Evolutionary conservation across 345 rosid species (phyloP), one percentile per base, ranked within the genome.

Genomic region (Pistacia atlantica): DNA sequence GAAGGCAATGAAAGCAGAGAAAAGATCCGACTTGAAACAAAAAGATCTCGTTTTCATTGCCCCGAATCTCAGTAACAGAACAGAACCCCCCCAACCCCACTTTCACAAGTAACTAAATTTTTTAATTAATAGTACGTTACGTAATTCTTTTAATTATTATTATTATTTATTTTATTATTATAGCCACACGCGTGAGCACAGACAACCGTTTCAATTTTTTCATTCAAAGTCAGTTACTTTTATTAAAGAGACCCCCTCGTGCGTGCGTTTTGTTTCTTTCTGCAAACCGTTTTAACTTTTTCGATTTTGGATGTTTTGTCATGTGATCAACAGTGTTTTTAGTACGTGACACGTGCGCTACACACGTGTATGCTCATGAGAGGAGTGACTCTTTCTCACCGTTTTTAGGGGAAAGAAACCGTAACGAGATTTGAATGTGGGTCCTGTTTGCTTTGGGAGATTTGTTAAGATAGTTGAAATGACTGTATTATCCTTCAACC

Each of bases 21-120:
- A 49, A 65, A 46, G 28, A 16, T 33, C 48, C 22, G 62, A 70
- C 56, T 57, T 57, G 72, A 63, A 6, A 11, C 67, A 37, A 69
- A 64, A 72, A 52, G 73, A 79, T 75, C 71, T 75, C 66, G 79
- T 72, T 81, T 81, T 79, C 56, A 61, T 49, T 77, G 82, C 79
- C 80, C 85, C 72, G 75, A 81, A 79, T 79, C 85, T 81, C 59
- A 55, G 82, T 69, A 71, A 78, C 86, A 72, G 79, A 69, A 12
- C n/a, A 25, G 25, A 25, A 25, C 25, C 25, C 25, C 18, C 17
- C 17, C 20, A 54, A 69, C 17, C 55, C 55, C 55, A 51, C 55
- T 14, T 11, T 51, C 18, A 4, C 7, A 54, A 54, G 13, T 16
- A 18, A 54, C 6, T 8, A n/a, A 42, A 4, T 42, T 4, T 5